Conservation (phyloP, 2,329 filamentous ascomycete genomes). For the Xenosphaeropsis pyriputrescens region DNA sequence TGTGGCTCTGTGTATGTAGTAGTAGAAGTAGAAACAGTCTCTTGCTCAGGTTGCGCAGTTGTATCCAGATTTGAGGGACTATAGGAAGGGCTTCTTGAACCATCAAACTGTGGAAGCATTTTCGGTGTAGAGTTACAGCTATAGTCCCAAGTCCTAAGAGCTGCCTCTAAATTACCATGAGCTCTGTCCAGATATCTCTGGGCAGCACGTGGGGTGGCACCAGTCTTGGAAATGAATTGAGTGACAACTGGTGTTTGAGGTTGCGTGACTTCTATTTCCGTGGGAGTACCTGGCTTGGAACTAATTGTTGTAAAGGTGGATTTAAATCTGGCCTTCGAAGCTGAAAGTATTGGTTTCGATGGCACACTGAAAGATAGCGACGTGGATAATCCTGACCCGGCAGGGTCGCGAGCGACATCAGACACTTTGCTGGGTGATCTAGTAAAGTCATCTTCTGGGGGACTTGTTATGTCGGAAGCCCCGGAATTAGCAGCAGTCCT, state of each 20-base stretch:
- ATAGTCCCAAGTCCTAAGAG: not conserved
- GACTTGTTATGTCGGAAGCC: no score
- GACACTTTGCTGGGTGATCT: not conserved
- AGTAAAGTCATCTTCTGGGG: no score
- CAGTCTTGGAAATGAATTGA: not conserved
- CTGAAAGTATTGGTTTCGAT: not conserved
- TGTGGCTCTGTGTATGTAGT: not conserved
- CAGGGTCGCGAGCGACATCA: not conserved
- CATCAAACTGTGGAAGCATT: not conserved
- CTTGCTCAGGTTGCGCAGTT: not conserved
- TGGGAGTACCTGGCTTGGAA: not conserved
- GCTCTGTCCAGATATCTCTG: not conserved
- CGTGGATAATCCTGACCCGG: not conserved
- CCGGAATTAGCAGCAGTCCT: no score
- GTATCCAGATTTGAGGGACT: not conserved
- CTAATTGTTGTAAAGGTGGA: not conserved
- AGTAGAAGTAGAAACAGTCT: not conserved
- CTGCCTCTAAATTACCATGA: not conserved
- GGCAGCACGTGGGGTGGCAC: not conserved
- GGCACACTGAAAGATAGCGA: not conserved
- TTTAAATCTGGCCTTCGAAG: not conserved
- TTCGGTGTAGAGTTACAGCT: not conserved
- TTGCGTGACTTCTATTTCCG: not conserved
- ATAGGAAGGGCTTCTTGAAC: not conserved
- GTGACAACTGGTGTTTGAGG: not conserved